Base-by-base conservation (phyloP, 306 rosid species). In the Trifolium subterraneum region DNA sequence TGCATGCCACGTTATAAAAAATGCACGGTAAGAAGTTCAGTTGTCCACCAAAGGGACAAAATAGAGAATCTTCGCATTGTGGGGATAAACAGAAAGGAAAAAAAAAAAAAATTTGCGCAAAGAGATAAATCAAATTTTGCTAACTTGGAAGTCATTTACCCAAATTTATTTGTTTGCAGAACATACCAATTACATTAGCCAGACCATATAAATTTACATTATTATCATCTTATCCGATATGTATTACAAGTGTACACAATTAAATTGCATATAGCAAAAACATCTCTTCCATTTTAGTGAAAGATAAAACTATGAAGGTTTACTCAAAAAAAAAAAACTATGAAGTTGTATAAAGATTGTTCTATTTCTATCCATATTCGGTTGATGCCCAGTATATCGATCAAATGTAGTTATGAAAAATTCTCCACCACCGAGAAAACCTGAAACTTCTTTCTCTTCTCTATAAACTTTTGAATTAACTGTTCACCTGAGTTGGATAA, bases 401-500 rank as follows among this genome's bases (percentile, higher is more conserved):
- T 14, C 39, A 60, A 60, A 60, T 60, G 19, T 60, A 15, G 5
- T 10, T 58, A 3, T 58, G 4, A 31, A 23, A 59, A 59, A 27
- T 15, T 59, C 64, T 14, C 13, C 18, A 27, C 39, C 36, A 59
- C 20, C 14, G 1, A 27, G 19, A 14, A 59, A 59, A 59, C 39
- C 5, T 14, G 20, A 27, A 59, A 59, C 9, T 13, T 58, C 2
- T 23, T n/a, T 56, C 35, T 58, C 5, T 12, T 25, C 38, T 59
- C 38, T 58, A 58, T 25, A 25, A 59, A 13, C 12, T 25, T 51
- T 23, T 29, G 20, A 68, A 55, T 67, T 45, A 67, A 85, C 68
- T 70, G 64, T 38, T 73, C 76, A 64, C 77, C 76, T 31, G 52
- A 38, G 64, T 85, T 69, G 64, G 92, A 74, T 22, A 79, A 74